These are phyloP conservation scores for Geotrichum cucujoidarum DNA, from an alignment of 1,139 yeast genomes.

Conservation along the genomic window DNA sequence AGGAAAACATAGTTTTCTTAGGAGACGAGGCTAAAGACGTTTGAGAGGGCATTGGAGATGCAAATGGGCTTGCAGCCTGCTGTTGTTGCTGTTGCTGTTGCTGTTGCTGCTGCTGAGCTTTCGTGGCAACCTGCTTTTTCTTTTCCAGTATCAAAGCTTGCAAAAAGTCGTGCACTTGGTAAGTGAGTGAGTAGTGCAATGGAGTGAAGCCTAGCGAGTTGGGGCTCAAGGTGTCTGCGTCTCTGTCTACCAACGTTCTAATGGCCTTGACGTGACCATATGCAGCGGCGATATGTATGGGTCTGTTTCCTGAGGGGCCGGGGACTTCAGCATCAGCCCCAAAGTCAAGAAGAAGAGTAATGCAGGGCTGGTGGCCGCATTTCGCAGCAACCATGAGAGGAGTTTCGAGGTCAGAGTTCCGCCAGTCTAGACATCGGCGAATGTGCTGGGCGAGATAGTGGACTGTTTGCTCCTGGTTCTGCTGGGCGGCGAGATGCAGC, in stretches of 20 bases:
- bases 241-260: conserved; percentile 50
- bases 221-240: conserved; percentile 46
- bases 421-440: conserved; percentile 59
- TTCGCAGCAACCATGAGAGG: conserved; percentile 65
- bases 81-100: no score
- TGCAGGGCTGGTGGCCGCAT: conserved; percentile 63
- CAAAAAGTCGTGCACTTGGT: conserved; percentile 37
- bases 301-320: conserved; percentile 66
- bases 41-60: not conserved
- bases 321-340: conserved; percentile 64
- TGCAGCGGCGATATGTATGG: conserved; percentile 76
- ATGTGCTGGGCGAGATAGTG: conserved; percentile 79
- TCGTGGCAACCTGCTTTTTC: conserved; percentile 17
- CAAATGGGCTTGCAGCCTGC: not conserved
- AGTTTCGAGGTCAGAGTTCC: conserved; percentile 55
- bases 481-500: conserved; percentile 65
- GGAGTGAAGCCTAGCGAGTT: conserved; percentile 72
- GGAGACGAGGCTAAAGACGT: not conserved
- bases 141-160: conserved; percentile 34
- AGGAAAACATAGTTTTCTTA: conserved; percentile 1
- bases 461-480: conserved; percentile 73
- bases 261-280: conserved; percentile 66
- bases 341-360: conserved; percentile 64
- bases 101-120: conserved; percentile 11
- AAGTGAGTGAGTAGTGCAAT: conserved; percentile 38